Base-by-base conservation (phyloP, 2,329 filamentous ascomycete genomes). In the Beauveria brongniartii region DNA sequence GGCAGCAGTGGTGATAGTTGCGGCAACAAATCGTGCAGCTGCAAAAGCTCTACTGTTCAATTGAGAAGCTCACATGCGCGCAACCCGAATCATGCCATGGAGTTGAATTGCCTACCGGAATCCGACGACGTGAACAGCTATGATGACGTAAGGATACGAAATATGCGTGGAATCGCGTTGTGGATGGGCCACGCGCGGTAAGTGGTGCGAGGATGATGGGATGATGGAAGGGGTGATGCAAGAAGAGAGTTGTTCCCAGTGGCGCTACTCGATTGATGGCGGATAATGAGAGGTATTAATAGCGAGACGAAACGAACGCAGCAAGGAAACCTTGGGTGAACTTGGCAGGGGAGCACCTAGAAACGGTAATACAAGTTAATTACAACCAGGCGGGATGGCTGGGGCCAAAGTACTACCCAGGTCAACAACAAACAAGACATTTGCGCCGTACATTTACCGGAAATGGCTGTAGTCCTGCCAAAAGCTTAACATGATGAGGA, bases 131-230 rank as follows among this genome's bases (percentile, higher is more conserved):
- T 55, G 40, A 28, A 12, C 3, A 43, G 14, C 26, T 10, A 43
- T 58, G 46, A 58, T 58, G 55, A 58, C 55, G 55, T 58, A 50
- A 58, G 55, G 34, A 52, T 14, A 34, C n/a, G 41, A n/a, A 34
- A 18, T 5, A 41, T 26, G 53, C 3, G 44, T n/a, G 44, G 22
- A 16, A 48, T 48, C 44, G 55, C 20, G 30, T 37, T 14, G 34
- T 12, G 34, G 34, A 37, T 37, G 12, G 34, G 12, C 34, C 34
- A 37, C 12, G 34, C 34, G 34, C 34, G 34, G 34, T 37, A 37
- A 37, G 34, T 34, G 30, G 50, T 40, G 50, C 14, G n/a, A 10
- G 47, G 8, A 18, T 20, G 34, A 37, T 43, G 40, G 16, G 55
- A 50, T 6, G 44, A 30, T 50, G 55, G 28, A 26, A 41, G 34